A percentile compares a stretch with the other conserved stretches of the same genome.
Conservation (phyloP, 331 rosid species). For the Saraca asoca region DNA sequence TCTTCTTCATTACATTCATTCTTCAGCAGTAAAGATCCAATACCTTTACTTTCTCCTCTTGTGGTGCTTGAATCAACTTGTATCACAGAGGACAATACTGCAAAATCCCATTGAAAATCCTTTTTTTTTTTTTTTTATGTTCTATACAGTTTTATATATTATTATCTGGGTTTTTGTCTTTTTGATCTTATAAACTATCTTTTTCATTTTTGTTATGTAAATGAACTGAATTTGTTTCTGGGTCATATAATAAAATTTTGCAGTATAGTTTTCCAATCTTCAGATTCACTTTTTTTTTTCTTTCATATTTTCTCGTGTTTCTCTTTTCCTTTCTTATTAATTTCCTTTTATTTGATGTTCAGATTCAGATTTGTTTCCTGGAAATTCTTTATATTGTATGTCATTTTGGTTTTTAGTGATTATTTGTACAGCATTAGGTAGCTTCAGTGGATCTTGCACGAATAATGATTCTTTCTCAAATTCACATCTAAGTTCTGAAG, state of each 20-base stretch:
- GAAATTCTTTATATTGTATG: no score
- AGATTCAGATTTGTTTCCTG: no score
- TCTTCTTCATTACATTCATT: no score
- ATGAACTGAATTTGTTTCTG: conserved; percentile 15
- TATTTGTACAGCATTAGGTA: no score
- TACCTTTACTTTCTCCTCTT: conserved; percentile 67
- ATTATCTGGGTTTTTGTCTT: background rate
- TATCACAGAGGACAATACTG: conserved; percentile 44
- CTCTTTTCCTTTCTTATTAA: no score
- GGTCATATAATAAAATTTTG: background rate
- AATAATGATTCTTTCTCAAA: no score
- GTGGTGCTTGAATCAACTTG: conserved; percentile 51
- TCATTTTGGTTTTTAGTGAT: no score
- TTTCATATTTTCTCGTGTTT: background rate
- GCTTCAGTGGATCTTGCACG: no score
- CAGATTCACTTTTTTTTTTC: background rate
- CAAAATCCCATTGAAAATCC: conserved; percentile 38
- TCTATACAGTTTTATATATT: background rate
- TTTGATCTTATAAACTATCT: conserved; percentile 23
- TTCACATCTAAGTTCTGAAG: no score
- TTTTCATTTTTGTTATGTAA: conserved; percentile 24
- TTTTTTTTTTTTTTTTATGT: conserved; percentile 5
- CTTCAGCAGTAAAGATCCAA: no score
- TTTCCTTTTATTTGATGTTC: no score
- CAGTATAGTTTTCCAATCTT: conserved; percentile 1